These are phyloP conservation scores for Camelina hispida DNA, from an alignment of 345 rosid species.

Conservation along the genomic window DNA sequence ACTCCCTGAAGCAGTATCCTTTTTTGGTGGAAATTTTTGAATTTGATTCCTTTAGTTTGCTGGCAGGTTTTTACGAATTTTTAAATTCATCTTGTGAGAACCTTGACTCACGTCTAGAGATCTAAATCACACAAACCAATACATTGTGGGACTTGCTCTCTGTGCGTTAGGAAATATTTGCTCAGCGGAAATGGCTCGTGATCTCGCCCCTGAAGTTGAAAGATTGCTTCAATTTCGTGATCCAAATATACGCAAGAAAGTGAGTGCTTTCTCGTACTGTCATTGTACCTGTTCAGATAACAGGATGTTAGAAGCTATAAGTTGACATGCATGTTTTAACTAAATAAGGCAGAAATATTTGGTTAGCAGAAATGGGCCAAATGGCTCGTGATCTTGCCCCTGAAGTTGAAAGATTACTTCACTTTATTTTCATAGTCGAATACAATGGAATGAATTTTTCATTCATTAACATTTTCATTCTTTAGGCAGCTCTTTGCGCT, in stretches of 20 bases:
- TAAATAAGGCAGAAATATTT: constrained; percentile 59
- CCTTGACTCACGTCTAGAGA: constrained; percentile 80
- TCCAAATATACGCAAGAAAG: constrained; percentile 95
- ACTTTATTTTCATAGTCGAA: constrained; percentile 44
- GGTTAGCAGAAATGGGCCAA: constrained; percentile 98
- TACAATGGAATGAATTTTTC: constrained; percentile 1
- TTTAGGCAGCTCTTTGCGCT: constrained; percentile 95
- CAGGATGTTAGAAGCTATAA: neutral
- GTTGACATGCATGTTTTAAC: constrained; percentile 16
- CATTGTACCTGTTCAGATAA: neutral
- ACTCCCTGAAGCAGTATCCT: constrained; percentile 99
- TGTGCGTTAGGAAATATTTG: constrained; percentile 98
- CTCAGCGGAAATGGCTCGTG: constrained; percentile 99
- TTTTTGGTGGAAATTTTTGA: constrained; percentile 18
- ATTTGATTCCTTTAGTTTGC: constrained; percentile 12
- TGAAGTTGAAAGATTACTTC: constrained; percentile 93
- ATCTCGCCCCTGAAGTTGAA: constrained; percentile 98
- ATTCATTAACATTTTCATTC: constrained; percentile 33
- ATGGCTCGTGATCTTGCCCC: constrained; percentile 99
- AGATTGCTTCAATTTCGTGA: constrained; percentile 92
- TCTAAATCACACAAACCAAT: constrained; percentile 89
- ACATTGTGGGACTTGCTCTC: constrained; percentile 97
- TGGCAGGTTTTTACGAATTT: neutral
- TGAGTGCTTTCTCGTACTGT: constrained; percentile 43
- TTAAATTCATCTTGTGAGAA: constrained; percentile 35